phyloP scores from a whole-genome alignment of 2,329 filamentous ascomycete species.

The Cladobotryum mycophilum region DNA sequence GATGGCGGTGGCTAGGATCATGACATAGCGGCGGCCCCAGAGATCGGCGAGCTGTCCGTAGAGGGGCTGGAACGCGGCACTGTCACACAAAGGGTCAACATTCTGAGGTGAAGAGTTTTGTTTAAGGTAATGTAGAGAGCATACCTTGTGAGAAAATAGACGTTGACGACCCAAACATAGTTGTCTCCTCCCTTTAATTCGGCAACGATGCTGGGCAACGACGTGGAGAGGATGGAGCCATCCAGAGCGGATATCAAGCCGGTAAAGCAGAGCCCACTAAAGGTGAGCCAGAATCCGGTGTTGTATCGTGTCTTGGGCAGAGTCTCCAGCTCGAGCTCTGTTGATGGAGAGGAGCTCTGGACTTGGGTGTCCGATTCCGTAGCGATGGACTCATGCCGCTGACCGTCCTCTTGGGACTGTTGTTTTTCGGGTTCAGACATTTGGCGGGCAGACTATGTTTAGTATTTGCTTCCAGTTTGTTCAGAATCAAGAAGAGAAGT shows the following conservation, averaged over 20 bases:
- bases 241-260: not conserved
- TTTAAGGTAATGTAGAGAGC: too few relatives aligned
- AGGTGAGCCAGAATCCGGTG: not conserved
- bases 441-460: too few relatives aligned
- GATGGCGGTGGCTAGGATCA: conserved; percentile 32
- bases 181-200: not conserved
- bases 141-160: too few relatives aligned
- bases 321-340: too few relatives aligned
- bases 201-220: not conserved
- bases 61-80: conserved; percentile 35
- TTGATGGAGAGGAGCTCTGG: too few relatives aligned
- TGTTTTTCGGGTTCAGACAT: too few relatives aligned
- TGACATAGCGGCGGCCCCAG: conserved; percentile 40
- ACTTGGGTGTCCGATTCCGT: too few relatives aligned
- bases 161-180: not conserved
- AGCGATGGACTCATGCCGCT: too few relatives aligned
- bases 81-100: conserved; percentile 10
- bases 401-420: too few relatives aligned
- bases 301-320: too few relatives aligned
- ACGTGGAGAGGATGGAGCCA: not conserved
- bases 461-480: too few relatives aligned
- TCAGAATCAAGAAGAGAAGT: too few relatives aligned
- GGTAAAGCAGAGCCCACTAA: not conserved
- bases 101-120: not conserved
- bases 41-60: conserved; percentile 42